A percentile compares a stretch with the other conserved stretches of the same genome.
phyloP scores from a whole-genome alignment of 2,329 filamentous ascomycete genomes.

The Bisporella sp. region DNA sequence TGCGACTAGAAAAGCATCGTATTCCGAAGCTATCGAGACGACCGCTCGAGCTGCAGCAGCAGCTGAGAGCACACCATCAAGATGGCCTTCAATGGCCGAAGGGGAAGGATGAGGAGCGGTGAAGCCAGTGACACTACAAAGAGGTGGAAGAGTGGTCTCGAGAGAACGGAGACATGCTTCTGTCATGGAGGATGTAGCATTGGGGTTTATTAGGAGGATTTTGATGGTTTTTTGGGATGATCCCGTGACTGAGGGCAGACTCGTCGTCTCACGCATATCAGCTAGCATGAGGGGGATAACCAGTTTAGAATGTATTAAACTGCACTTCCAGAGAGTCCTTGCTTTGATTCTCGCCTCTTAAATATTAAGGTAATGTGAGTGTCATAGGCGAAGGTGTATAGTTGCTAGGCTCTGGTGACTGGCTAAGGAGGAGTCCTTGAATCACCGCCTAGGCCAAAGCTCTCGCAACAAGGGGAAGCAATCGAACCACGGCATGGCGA shows the following conservation, averaged over 20 bases:
- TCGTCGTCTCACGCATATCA: background rate
- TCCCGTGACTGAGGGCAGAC: constrained; percentile 17
- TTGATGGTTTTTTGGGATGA: constrained; percentile 23
- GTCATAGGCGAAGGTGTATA: too few relatives aligned
- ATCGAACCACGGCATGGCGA: too few relatives aligned
- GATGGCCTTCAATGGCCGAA: constrained; percentile 42
- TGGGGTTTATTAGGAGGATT: constrained; percentile 42
- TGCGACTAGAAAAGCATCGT: constrained; percentile 71
- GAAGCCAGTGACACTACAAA: constrained; percentile 42
- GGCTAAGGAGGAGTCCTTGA: too few relatives aligned
- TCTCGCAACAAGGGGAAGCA: too few relatives aligned
- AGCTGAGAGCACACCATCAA: constrained; percentile 42
- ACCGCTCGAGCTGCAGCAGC: constrained; percentile 40
- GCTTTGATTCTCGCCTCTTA: too few relatives aligned
- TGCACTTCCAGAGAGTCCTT: too few relatives aligned
- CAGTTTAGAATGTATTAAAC: too few relatives aligned
- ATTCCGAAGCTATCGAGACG: constrained; percentile 34
- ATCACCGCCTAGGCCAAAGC: too few relatives aligned
- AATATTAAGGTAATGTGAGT: too few relatives aligned
- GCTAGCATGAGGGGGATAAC: background rate
- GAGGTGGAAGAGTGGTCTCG: constrained; percentile 35
- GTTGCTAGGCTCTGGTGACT: too few relatives aligned
- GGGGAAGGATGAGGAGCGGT: constrained; percentile 41
- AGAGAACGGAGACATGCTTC: constrained; percentile 38
- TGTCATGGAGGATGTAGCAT: constrained; percentile 40